Evolutionary conservation across 164 flowering plant species (phyloP), one percentile per base, ranked within the genome.

Genomic region (Vitis rotundifolia): DNA sequence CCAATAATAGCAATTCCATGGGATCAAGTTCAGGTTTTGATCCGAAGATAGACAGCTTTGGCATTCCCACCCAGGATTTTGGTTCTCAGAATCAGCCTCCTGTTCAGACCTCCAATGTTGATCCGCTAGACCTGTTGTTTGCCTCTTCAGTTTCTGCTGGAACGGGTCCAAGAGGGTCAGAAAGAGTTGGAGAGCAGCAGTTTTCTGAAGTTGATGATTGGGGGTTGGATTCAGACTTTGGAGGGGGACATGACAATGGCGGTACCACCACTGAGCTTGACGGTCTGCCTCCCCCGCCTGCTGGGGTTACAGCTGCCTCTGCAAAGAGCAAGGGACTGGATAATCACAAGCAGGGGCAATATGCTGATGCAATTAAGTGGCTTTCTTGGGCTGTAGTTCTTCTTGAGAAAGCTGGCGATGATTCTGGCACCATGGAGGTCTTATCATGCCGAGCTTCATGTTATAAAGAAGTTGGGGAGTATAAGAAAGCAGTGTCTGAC

Each of bases 351-450:
- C 93, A 91, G 72, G 99, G 99, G 8, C 99, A 95, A 54, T 93
- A 80, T 81, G 89, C 98, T n/a, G 97, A 95, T 86, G 99, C 99
- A 50, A 91, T 95, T 51, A 95, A 95, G 82, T 95, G 97, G 98
- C 80, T 95, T 22, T 93, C 99, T 61, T 95, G 99, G 99, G 96
- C 99, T 28, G 80, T 85, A 1, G 54, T 81, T 73, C 90, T 95
- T 66, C 77, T 89, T 14, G 98, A 90, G 84, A 93, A 90, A 75
- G 68, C 91, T 28, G 85, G 92, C 57, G 89, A 91, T 66, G 56
- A 68, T 74, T 80, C 78, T 58, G 78, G 80, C 29, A 58, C 70
- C n/a, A 68, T 31, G 53, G 98, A 93, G 75, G 94, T 87, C 63
- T 79, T 95, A 66, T 80, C 91, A 1, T 73, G 84, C 78, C 80